Evolutionary conservation across 805 yeast species (phyloP).

Genomic region (Schizosaccharomyces japonicus): DNA sequence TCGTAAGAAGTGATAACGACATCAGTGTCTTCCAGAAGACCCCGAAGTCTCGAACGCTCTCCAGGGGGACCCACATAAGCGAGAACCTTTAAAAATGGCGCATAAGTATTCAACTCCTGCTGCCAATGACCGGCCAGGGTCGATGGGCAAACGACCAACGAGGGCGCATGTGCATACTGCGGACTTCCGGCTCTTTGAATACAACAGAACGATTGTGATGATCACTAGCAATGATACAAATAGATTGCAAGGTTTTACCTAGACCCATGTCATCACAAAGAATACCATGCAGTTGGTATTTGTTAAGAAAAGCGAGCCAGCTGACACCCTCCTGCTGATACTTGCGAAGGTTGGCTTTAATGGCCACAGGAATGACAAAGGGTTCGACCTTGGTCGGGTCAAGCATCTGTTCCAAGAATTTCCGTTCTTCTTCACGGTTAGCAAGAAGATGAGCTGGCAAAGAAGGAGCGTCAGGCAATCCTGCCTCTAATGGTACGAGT

Average conservation of each 20-base stretch:
- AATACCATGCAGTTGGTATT: constrained; percentile 88
- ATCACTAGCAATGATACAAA: constrained; percentile 89
- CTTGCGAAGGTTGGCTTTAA: constrained; percentile 75
- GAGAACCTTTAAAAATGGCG: constrained; percentile 60
- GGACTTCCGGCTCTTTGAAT: constrained; percentile 30
- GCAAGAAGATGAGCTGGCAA: constrained; percentile 61
- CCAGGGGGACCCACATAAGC: constrained; percentile 91
- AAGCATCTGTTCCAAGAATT: constrained; percentile 91
- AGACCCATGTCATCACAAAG: constrained; percentile 98
- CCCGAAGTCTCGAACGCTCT: constrained; percentile 32
- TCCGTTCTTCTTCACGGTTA: constrained; percentile 85
- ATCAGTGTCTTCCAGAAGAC: constrained; percentile 35
- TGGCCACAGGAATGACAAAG: constrained; percentile 69
- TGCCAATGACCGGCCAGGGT: constrained; percentile 98
- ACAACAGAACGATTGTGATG: constrained; percentile 65
- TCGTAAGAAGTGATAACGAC: constrained; percentile 87
- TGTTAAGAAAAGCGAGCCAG: constrained; percentile 88
- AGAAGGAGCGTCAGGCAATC: constrained; percentile 83
- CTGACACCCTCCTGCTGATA: constrained; percentile 97
- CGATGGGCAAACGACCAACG: constrained; percentile 85
- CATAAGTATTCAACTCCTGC: constrained; percentile 71
- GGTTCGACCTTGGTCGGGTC: constrained; percentile 78
- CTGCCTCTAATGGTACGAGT: constrained; percentile 88
- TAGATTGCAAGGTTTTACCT: constrained; percentile 90
- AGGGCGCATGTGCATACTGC: constrained; percentile 55